Evolutionary conservation across 371 early-diverging fungal species (phyloP).

Genomic region (Enterocytospora artemiae): DNA sequence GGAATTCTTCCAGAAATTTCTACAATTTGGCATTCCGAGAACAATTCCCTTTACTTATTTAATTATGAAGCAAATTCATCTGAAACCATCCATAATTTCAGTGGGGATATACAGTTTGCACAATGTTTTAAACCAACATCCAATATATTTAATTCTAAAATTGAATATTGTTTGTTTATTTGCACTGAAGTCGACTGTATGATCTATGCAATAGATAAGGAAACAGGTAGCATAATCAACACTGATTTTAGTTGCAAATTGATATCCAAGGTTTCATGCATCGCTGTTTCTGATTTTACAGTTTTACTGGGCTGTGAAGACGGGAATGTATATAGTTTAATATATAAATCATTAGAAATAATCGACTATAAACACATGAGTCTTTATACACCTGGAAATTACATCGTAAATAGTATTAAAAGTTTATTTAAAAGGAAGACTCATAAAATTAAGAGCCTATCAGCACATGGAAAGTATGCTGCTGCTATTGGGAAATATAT

Average conservation of each 20-base stretch:
- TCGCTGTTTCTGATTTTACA: conserved; percentile 14
- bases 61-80: conserved; percentile 27
- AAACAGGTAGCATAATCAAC: conserved; percentile 18
- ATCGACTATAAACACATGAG: conserved; percentile 32
- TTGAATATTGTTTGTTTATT: conserved; percentile 33
- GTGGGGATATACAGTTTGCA: conserved; percentile 15
- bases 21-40: conserved; percentile 30
- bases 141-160: conserved; percentile 38
- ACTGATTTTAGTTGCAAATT: conserved; percentile 34
- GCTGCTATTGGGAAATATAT: conserved; percentile 27
- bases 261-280: conserved; percentile 1
- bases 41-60: conserved; percentile 30
- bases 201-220: conserved; percentile 43
- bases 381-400: conserved; percentile 27
- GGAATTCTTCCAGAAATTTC: conserved; percentile 39
- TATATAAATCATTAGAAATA: conserved; percentile 29
- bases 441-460: conserved; percentile 7
- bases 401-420: conserved; percentile 18
- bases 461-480: conserved; percentile 23
- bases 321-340: conserved; percentile 40
- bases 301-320: conserved; percentile 44
- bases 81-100: conserved; percentile 25
- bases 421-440: conserved; percentile 27
- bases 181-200: conserved; percentile 40
- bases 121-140: conserved; percentile 28